Base-by-base conservation (phyloP, 768 basidiomycete species). In the Daedaleopsis nitida region DNA sequence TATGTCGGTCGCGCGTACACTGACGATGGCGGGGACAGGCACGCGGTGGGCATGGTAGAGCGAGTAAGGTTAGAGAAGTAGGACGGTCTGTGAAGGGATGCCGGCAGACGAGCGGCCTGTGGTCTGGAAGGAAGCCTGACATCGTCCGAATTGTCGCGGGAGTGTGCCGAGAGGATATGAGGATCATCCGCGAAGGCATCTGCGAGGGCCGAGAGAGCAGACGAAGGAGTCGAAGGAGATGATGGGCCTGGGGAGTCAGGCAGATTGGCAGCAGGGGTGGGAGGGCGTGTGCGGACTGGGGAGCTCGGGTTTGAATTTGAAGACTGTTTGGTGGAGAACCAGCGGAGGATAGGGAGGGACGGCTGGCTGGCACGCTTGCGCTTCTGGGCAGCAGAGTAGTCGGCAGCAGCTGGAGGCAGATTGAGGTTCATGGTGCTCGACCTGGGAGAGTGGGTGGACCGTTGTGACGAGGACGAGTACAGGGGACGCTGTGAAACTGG, bases 1-100 rank as follows among this genome's bases (percentile, higher is more conserved):
- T 66, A 68, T 11, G 50, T 27, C 13, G 60, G 55, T 32, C 53
- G 27, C 44, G 59, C 59, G 45, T 56, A 64, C 23, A 53, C 43
- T 51, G 65, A 43, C 17, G 78, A 79, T 48, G 65, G 49, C 13
- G 78, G 80, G 0, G 86, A 83, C 14, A 88, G 73, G 1, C 86
- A 83, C 7, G 86, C 76, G 8, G 83, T 87, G 24, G 89, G 88
- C 24, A 88, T 79, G 0, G 88, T 84, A 1, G 82, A 78, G 49
- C 86, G 82, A 3, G 85, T 80, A 81, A 27, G 72, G 72, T 52
- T 81, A 80, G 1, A 84, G 82, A 34, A 68, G 59, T 69, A 70
- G 43, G 61, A 64, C 19, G 68, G 63, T 12, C 67, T 50, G 16
- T 65, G 69, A 35, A 71, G 64, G 34, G 64, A 56, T 17, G 52